Conservation (phyloP, 2,329 filamentous ascomycete genomes). For the Cordyceps farinosa region DNA sequence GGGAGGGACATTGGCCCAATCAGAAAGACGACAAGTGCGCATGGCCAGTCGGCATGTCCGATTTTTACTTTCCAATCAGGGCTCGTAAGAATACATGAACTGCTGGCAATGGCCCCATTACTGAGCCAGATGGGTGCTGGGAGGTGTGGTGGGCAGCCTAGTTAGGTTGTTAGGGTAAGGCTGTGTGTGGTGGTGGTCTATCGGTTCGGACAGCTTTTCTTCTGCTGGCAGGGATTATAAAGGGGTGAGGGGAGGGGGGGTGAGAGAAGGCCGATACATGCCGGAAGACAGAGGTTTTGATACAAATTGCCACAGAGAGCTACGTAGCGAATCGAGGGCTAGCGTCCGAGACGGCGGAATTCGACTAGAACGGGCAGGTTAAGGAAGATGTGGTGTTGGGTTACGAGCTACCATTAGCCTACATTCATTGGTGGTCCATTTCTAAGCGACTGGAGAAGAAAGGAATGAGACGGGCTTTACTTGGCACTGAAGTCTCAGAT, state of each 20-base stretch:
- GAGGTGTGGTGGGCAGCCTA: background rate
- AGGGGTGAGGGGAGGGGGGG: background rate
- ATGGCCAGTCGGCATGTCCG: constrained; percentile 14
- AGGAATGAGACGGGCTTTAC: background rate
- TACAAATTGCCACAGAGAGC: background rate
- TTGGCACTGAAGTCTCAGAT: too few species aligned
- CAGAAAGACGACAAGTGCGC: constrained; percentile 6
- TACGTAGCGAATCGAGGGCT: too few species aligned
- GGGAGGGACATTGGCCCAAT: constrained; percentile 3
- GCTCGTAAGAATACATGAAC: background rate
- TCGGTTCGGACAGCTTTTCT: background rate
- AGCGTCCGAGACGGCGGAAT: background rate
- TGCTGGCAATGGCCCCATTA: too few species aligned
- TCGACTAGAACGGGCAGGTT: background rate
- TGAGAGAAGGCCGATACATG: background rate
- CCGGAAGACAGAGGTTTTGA: background rate
- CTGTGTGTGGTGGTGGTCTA: background rate
- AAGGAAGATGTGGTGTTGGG: background rate
- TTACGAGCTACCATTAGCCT: background rate
- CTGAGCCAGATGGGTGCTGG: too few species aligned
- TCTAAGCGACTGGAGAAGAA: background rate
- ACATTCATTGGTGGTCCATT: background rate
- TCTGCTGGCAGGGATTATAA: background rate
- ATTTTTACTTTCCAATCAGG: constrained; percentile 2
- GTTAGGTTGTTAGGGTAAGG: background rate